Conservation (phyloP, 352 stramenopile species). For the Thraustotheca clavata region DNA sequence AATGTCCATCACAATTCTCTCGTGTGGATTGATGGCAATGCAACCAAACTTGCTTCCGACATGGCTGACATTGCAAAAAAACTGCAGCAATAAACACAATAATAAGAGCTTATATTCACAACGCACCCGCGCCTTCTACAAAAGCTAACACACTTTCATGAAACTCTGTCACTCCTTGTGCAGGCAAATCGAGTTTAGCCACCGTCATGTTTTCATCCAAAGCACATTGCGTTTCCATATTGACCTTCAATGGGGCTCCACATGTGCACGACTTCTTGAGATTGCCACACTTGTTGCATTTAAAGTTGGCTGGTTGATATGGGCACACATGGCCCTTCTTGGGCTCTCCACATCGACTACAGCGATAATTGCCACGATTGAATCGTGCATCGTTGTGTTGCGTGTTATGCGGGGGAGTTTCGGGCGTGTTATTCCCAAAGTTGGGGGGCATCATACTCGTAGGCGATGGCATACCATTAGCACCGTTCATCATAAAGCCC, state of each 20-base stretch:
- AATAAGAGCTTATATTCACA: not conserved
- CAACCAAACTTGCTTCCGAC: conserved; percentile 25
- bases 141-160: conserved; percentile 39
- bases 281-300: conserved; percentile 63
- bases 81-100: not conserved
- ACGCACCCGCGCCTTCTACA: conserved; percentile 8
- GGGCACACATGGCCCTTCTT: conserved; percentile 84
- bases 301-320: conserved; percentile 72
- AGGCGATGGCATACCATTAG: conserved; percentile 1
- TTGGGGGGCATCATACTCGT: conserved; percentile 4
- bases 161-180: conserved; percentile 62
- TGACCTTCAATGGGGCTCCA: conserved; percentile 48
- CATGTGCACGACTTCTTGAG: conserved; percentile 72
- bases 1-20: conserved; percentile 86
- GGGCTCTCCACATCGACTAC: conserved; percentile 72
- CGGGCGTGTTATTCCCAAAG: not conserved
- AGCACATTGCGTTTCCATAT: conserved; percentile 63
- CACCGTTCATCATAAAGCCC: not conserved
- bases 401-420: not conserved
- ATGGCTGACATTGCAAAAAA: conserved; percentile 20
- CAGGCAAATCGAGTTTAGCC: conserved; percentile 53
- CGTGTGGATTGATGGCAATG: conserved; percentile 75
- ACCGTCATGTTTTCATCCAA: conserved; percentile 81
- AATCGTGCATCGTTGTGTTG: not conserved
- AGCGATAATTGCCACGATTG: conserved; percentile 82